Percentiles rank a stretch among this genome's conserved stretches.
Evolutionary conservation across 139 green algal genomes (phyloP).

Genomic region (Desmodesmus armatus): DNA sequence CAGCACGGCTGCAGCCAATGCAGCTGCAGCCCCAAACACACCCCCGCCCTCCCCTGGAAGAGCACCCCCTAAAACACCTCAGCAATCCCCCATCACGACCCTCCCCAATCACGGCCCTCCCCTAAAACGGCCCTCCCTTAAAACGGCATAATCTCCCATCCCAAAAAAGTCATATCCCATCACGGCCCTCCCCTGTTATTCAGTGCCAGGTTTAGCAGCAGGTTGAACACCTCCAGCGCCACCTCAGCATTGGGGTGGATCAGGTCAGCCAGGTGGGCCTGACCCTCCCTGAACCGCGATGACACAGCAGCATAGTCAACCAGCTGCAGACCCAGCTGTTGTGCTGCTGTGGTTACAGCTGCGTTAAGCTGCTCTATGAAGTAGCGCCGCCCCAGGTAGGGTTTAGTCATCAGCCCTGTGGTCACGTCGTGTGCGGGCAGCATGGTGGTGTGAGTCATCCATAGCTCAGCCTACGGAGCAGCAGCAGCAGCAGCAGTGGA

Average conservation of each 20-base stretch:
- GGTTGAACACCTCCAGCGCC: constrained; percentile 40
- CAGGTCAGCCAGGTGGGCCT: constrained; percentile 30
- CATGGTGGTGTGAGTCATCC: constrained; percentile 49
- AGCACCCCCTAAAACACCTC: no score
- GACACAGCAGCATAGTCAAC: constrained; percentile 42
- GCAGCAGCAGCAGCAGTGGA: not conserved
- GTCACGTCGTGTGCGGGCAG: not conserved
- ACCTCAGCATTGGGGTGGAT: constrained; percentile 40
- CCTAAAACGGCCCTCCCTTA: no score
- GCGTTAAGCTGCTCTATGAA: constrained; percentile 49
- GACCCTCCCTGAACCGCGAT: constrained; percentile 9
- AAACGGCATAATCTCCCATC: no score
- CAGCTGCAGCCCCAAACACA: no score
- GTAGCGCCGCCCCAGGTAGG: constrained; percentile 45
- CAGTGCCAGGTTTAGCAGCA: constrained; percentile 45
- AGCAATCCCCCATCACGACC: no score
- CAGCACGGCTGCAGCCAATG: no score
- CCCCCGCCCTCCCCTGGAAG: no score
- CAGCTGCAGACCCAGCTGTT: constrained; percentile 29
- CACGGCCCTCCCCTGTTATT: no score
- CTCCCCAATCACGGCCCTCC: no score
- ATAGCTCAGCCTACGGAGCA: constrained; percentile 19
- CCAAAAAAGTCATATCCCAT: no score
- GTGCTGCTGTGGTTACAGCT: constrained; percentile 22
- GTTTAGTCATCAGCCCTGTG: constrained; percentile 32